These are phyloP conservation scores for Barnettozyma pratensis DNA, from an alignment of 805 yeast species.

Conservation along the genomic window DNA sequence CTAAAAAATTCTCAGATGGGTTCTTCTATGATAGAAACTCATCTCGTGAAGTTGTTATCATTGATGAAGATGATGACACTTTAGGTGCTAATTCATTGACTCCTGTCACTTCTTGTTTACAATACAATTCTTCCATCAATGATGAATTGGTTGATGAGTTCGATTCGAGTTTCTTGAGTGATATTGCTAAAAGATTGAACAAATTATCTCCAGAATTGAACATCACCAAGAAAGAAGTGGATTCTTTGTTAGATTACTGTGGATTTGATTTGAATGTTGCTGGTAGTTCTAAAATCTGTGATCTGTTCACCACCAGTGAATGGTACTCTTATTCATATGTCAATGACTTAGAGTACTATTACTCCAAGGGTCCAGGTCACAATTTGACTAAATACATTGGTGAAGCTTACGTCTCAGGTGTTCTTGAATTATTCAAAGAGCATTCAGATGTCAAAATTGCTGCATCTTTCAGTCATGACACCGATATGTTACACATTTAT, in stretches of 20 bases:
- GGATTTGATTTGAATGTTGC: slow-evolving; percentile 46
- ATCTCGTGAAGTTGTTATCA: slow-evolving; percentile 33
- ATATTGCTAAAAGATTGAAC: slow-evolving; percentile 26
- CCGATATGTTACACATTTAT: slow-evolving; percentile 46
- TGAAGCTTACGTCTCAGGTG: slow-evolving; percentile 42
- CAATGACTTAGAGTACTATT: slow-evolving; percentile 39
- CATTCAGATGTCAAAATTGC: slow-evolving; percentile 33
- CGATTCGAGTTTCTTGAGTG: slow-evolving; percentile 14
- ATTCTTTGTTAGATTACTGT: slow-evolving; percentile 38
- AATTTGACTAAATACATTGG: slow-evolving; percentile 37
- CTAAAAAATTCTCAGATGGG: slow-evolving; percentile 53
- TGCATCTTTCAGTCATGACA: slow-evolving; percentile 50
- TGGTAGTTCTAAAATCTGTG: slow-evolving; percentile 27
- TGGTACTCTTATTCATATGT: slow-evolving; percentile 37
- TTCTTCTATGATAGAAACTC: slow-evolving; percentile 37
- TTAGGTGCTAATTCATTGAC: slow-evolving; percentile 60
- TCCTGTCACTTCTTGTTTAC: slow-evolving; percentile 37
- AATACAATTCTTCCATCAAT: slow-evolving; percentile 30
- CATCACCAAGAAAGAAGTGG: slow-evolving; percentile 36
- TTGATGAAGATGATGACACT: slow-evolving; percentile 38
- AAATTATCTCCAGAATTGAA: slow-evolving; percentile 34
- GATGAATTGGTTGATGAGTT: slow-evolving; percentile 27
- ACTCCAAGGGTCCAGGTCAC: slow-evolving; percentile 45
- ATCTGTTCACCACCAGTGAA: slow-evolving; percentile 46
- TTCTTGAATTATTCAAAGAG: slow-evolving; percentile 36